A percentile compares a stretch with the other conserved stretches of the same genome.
Conservation (phyloP, 257 asterid genomes). For the Coffea canephora region DNA sequence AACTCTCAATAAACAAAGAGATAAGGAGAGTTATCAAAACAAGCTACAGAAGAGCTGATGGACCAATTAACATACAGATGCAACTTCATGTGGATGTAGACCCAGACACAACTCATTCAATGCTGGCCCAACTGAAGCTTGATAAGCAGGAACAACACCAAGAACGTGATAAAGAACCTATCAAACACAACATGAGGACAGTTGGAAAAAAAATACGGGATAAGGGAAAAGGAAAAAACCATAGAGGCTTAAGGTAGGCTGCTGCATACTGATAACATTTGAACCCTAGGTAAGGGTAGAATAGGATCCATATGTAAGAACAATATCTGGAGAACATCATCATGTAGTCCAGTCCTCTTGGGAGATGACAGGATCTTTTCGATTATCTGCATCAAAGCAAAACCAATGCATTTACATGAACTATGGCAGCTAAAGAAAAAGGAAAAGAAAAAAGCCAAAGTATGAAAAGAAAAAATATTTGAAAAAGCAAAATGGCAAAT, state of each 20-base stretch:
- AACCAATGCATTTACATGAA: constrained; percentile 5
- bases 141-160: constrained; percentile 92
- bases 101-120: constrained; percentile 96
- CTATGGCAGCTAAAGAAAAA: constrained; percentile 10
- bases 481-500: background rate
- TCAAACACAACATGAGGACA: constrained; percentile 31
- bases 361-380: constrained; percentile 83
- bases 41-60: constrained; percentile 20
- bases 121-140: constrained; percentile 74
- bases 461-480: too few relatives aligned
- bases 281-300: constrained; percentile 88
- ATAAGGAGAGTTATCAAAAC: constrained; percentile 9
- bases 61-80: constrained; percentile 59
- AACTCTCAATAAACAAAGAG: constrained; percentile 23
- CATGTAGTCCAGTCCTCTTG: constrained; percentile 88
- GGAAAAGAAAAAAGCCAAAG: background rate
- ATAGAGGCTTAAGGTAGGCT: constrained; percentile 5
- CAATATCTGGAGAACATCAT: constrained; percentile 77
- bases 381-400: constrained; percentile 54
- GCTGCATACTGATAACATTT: constrained; percentile 83
- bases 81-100: constrained; percentile 86
- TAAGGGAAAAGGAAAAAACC: background rate
- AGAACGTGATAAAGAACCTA: constrained; percentile 95
- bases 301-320: constrained; percentile 93
- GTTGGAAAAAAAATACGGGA: background rate